Base-by-base conservation (phyloP, 2,329 filamentous ascomycete species). In the Boeremia exigua region DNA sequence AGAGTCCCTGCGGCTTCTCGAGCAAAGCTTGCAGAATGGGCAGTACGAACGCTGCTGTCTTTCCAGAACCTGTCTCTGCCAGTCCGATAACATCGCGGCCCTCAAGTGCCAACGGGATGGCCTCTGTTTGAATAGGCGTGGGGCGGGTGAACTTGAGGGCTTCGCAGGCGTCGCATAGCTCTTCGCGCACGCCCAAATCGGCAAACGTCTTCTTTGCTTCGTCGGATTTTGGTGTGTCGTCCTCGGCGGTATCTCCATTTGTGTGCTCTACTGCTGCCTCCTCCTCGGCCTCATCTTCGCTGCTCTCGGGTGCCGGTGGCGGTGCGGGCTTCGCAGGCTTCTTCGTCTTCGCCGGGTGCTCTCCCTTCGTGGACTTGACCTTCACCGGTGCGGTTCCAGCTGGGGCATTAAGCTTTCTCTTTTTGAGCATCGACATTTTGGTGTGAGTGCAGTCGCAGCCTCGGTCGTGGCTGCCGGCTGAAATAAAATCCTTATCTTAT, bases 1-100 rank as follows among this genome's bases (percentile, higher is more conserved):
- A 97, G 42, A 96, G 81, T 2, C 91, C 82, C 65, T 92, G 90
- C 0, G 93, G 93, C 67, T 92, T 91, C 52, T 95, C 90, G 78
- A 98, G 89, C 1, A 99, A 85, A 2, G 90, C 75, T 77, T 97
- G 93, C 2, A 99, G 84, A 34, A 99, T 96, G 0, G 95, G 95
- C 2, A 99, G 81, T 0, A 92, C 92, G 74, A 98, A 99, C 0
- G 95, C 93, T 6, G 92, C 94, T 0, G 95, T 98, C 80, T 98
- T 99, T 77, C 95, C 95, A 71, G 88, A 92, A 65, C 95, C 95
- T 0, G 95, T 99, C 78, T 99, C 94, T 29, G 95, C 95, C 47
- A 98, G 83, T 37, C 93, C 95, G 65, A 99, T 96, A 0, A 98
- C 82, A 75, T 98, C 95, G 68, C 92, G 86, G 48, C 89, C 88